Evolutionary conservation across 2,329 filamentous ascomycete genomes (phyloP), one percentile per base, ranked within the genome.

Genomic region (Pyricularia grisea): DNA sequence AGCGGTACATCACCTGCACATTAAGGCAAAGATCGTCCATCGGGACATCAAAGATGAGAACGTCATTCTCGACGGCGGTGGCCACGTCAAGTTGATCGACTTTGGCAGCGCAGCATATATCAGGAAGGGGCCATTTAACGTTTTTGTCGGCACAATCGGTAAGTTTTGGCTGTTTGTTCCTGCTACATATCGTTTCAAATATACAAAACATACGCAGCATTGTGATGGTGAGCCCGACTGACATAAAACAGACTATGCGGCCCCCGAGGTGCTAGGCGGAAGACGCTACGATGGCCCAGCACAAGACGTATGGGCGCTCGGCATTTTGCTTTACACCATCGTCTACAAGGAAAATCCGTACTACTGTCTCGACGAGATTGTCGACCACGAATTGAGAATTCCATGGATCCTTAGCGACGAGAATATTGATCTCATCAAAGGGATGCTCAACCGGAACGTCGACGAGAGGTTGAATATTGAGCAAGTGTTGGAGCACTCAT

Each of bases 281-380:
- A 91, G 90, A 74, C 91, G 94, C 20, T 99, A 99, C 80, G 88
- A 91, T 73, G 95, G 95, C 76, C 97, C 96, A 79, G 94, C 97
- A 78, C 95, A 99, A 82, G 95, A 99, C 76, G 93, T 99, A 33
- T 99, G 95, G 95, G 95, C 95, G 0, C 85, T 99, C 20, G 95
- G 95, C 28, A 98, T 99, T 75, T 86, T 99, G 30, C 87, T 99
- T 17, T 99, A 99, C 82, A 99, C 95, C 31, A 97, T 99, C 76
- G 91, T 98, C 76, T 99, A 99, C 85, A 99, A 98, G 81, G 95
- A 99, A 81, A 99, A 99, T 76, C 94, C 95, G 0, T 99, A 97
- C 79, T 98, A 98, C 85, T 96, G 92, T 79, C 95, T 98, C 75
- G 95, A 99, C 78, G 95, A 99, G 83, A 99, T 99, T 76, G 96